phyloP scores from a whole-genome alignment of 805 yeast genomes.

The Lachancea sp. region DNA sequence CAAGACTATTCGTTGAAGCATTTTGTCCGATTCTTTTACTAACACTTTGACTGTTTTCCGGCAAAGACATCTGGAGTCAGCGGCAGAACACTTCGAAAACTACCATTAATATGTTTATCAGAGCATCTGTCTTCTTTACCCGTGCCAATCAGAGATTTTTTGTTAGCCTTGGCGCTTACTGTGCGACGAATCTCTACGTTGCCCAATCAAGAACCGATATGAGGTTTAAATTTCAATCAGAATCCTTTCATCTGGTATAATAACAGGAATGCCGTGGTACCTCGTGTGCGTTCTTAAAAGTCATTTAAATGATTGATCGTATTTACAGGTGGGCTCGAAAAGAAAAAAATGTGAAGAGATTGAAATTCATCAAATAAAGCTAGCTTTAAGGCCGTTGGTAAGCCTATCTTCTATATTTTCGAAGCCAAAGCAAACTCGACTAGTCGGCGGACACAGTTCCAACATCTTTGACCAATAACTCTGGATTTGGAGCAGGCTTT shows the following conservation, averaged over 20 bases:
- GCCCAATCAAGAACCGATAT: neutral
- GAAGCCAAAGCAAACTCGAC: too few species aligned
- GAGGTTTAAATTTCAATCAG: neutral
- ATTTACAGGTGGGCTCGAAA: neutral
- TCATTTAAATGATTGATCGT: neutral
- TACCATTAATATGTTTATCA: conserved; percentile 27
- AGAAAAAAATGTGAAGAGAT: neutral
- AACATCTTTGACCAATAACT: neutral
- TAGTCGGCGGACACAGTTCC: neutral
- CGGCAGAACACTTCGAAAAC: conserved; percentile 28
- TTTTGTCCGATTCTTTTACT: neutral
- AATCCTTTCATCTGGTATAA: neutral
- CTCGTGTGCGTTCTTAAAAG: neutral
- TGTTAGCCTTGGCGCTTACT: conserved; percentile 21
- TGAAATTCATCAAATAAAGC: neutral
- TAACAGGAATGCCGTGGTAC: neutral
- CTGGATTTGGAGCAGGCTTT: neutral
- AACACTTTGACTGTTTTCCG: neutral
- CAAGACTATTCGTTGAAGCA: neutral
- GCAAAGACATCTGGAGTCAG: conserved; percentile 20
- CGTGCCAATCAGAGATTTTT: conserved; percentile 18
- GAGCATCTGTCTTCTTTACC: conserved; percentile 25
- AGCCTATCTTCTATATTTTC: neutral
- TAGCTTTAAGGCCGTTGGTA: neutral
- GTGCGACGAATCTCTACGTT: neutral